Conservation (phyloP, 441 rosid species). For the Hura crepitans region DNA sequence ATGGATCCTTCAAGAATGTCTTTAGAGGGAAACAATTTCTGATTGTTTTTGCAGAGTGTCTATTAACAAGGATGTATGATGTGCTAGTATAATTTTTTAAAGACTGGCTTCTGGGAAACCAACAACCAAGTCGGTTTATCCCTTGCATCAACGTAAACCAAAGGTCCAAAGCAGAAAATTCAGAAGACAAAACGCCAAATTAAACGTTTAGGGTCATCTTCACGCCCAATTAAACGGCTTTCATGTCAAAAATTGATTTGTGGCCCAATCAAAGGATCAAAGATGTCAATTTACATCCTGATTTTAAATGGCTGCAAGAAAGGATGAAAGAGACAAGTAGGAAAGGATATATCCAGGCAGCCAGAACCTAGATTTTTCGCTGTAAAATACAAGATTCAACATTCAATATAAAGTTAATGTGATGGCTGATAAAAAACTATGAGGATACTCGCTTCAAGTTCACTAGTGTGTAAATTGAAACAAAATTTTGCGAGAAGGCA, state of each 20-base stretch:
- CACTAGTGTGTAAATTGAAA: background rate
- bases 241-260: conserved; percentile 2
- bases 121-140: conserved; percentile 8
- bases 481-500: background rate
- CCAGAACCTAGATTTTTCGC: background rate
- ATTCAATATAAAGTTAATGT: background rate
- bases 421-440: background rate
- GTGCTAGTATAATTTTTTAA: background rate
- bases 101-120: background rate
- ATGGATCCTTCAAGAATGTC: conserved; percentile 2
- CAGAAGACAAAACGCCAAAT: conserved; percentile 2
- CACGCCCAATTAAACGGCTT: conserved; percentile 1
- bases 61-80: background rate
- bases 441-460: background rate
- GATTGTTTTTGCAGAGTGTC: background rate
- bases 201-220: too few species aligned
- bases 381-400: background rate
- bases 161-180: background rate
- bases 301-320: conserved; percentile 11
- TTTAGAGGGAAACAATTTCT: background rate
- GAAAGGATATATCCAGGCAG: background rate
- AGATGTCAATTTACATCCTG: background rate
- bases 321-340: background rate
- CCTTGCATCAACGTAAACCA: background rate
- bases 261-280: conserved; percentile 6